phyloP scores from a whole-genome alignment of 2,329 filamentous ascomycete species.

The Verticillium dahliae region DNA sequence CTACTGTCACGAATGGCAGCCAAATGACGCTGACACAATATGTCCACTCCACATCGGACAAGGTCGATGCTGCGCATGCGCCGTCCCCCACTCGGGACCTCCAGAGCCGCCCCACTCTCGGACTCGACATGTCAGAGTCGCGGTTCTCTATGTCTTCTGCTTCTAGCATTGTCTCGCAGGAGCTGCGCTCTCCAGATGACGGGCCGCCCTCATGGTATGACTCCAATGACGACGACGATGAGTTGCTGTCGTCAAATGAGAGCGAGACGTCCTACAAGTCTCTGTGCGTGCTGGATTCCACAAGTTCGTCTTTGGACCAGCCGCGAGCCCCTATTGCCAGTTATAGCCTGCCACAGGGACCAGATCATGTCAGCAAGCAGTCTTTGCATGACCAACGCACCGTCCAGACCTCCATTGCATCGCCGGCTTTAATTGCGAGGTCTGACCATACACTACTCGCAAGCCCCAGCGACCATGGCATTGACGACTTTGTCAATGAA shows the following conservation, averaged over 20 bases:
- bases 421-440: conserved; percentile 4
- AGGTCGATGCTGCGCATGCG: not conserved
- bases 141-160: conserved; percentile 22
- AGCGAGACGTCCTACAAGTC: conserved; percentile 25
- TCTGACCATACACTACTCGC: conserved; percentile 18
- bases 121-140: conserved; percentile 16
- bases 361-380: conserved; percentile 16
- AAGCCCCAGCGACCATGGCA: conserved; percentile 26
- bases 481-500: conserved; percentile 37
- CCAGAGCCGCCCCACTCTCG: conserved; percentile 1
- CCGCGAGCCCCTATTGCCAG: conserved; percentile 23
- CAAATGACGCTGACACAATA: conserved; percentile 16
- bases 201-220: conserved; percentile 41
- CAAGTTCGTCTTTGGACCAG: conserved; percentile 14
- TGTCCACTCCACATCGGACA: not conserved
- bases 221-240: conserved; percentile 33
- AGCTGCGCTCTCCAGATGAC: conserved; percentile 30
- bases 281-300: conserved; percentile 7
- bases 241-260: conserved; percentile 23
- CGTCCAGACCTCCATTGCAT: not conserved
- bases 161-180: conserved; percentile 23
- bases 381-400: not conserved
- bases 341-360: conserved; percentile 41
- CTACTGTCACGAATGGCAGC: conserved; percentile 15
- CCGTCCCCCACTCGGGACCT: conserved; percentile 1